Evolutionary conservation across 1,284 basidiomycete species (phyloP), one percentile per base, ranked within the genome.

Genomic region (Trametes polyzona): DNA sequence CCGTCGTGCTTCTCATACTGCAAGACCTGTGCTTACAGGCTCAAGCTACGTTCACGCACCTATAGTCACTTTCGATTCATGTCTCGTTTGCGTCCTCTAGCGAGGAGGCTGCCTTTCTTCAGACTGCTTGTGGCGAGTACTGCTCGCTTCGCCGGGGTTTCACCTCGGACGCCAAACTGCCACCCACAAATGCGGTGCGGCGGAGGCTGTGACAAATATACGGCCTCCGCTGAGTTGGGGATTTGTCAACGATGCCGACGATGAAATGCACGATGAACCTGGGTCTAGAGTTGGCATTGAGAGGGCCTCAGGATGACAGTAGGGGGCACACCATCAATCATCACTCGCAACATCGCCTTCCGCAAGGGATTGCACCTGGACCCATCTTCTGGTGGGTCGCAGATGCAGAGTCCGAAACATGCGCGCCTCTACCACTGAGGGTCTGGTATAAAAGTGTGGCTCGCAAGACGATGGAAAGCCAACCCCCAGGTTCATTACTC

Each of bases 401-500:
- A 12, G 10, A 11, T 8, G 6, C 40, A 36, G 11, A 16, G 10
- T 35, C 7, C 11, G 14, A 8, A 9, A 17, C 19, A 12, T 19
- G 40, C 16, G 24, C 41, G n/a, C n/a, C n/a, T n/a, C 24, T 27
- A 12, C 47, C 5, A 7, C 16, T 6, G 29, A 11, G 37, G 14
- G 7, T 19, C 10, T 10, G n/a, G 39, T 48, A 48, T 43, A 48
- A 29, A 29, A 42, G 24, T 39, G 17, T 27, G 6, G 4, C 12
- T 23, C 23, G 3, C 11, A 19, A 10, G 14, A 42, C 14, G 24
- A 23, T 30, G 46, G 39, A 48, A 43, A 30, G 4, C 30, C 53
- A 48, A 47, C 23, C 53, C 53, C 46, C 53, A 52, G 53, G 39
- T 55, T 59, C 48, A 59, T 55, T 53, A 49, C 57, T 50, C 47